A percentile compares a stretch with the other conserved stretches of the same genome.
Conservation (phyloP, 768 basidiomycete species). For the Pleurotus ostreatus region DNA sequence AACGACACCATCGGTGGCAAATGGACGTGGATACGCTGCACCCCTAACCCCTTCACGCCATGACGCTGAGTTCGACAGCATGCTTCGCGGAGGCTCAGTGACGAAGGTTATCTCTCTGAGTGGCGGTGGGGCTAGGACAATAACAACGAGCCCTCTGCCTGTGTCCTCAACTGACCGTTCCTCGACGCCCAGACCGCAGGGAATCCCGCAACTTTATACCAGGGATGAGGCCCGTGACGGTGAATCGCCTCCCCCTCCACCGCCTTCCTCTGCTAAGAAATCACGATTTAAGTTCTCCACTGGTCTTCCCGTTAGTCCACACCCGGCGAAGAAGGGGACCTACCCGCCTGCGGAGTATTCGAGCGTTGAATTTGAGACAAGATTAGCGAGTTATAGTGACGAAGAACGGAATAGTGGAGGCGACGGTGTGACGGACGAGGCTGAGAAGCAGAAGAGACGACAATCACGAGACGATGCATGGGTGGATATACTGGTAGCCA, state of each 20-base stretch:
- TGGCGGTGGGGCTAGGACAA: not conserved
- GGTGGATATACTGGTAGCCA: slow-evolving; percentile 82
- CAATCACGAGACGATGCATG: slow-evolving; percentile 70
- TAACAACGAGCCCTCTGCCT: not conserved
- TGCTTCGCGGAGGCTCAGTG: slow-evolving; percentile 51
- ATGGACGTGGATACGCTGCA: slow-evolving; percentile 70
- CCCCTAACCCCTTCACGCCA: slow-evolving; percentile 48
- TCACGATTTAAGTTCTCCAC: slow-evolving; percentile 58
- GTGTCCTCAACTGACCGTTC: slow-evolving; percentile 1
- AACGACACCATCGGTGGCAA: slow-evolving; percentile 67
- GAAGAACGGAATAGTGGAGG: slow-evolving; percentile 32
- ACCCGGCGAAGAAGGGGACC: slow-evolving; percentile 45
- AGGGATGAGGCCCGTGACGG: slow-evolving; percentile 8
- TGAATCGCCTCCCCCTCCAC: slow-evolving; percentile 16
- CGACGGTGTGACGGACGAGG: slow-evolving; percentile 29
- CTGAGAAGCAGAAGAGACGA: slow-evolving; percentile 42
- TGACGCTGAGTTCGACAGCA: slow-evolving; percentile 78
- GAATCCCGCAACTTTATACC: slow-evolving; percentile 10
- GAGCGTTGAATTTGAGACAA: slow-evolving; percentile 78
- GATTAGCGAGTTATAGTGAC: slow-evolving; percentile 63
- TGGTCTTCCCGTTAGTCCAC: slow-evolving; percentile 44
- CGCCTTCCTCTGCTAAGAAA: slow-evolving; percentile 27
- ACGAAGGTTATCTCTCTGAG: slow-evolving; percentile 42
- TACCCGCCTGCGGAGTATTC: slow-evolving; percentile 74
- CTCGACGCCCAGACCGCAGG: slow-evolving; percentile 10